These are phyloP conservation scores for Penicillium frequentans DNA, from an alignment of 2,329 filamentous ascomycete species.

Conservation along the genomic window DNA sequence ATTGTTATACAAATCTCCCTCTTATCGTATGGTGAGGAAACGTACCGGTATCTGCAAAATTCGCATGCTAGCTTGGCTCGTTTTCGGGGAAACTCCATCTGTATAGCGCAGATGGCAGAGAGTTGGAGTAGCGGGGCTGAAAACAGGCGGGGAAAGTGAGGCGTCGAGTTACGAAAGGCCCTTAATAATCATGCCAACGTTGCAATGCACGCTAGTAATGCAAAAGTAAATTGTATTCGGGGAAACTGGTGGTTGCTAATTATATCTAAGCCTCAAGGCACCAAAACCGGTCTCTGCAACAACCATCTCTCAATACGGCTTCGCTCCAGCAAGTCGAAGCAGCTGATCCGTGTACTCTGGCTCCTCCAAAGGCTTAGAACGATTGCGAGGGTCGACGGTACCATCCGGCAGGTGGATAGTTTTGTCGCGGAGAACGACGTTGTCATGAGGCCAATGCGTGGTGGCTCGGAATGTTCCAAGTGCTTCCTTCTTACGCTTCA, in stretches of 20 bases:
- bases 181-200: neutral
- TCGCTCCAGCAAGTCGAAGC: constrained; percentile 11
- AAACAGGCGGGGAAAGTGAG: neutral
- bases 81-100: constrained; percentile 16
- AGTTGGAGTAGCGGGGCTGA: neutral
- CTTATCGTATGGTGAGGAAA: neutral
- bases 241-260: neutral
- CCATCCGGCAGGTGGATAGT: constrained; percentile 11
- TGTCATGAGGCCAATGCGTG: constrained; percentile 20
- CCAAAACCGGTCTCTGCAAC: neutral
- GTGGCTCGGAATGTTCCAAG: constrained; percentile 17
- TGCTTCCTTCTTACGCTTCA: constrained; percentile 13
- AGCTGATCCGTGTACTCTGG: constrained; percentile 11
- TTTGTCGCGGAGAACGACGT: constrained; percentile 12
- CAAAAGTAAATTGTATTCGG: neutral
- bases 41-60: constrained; percentile 21
- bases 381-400: constrained; percentile 10
- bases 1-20: neutral
- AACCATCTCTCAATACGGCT: constrained; percentile 5
- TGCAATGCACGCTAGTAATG: neutral
- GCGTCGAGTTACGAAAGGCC: neutral
- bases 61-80: constrained; percentile 17
- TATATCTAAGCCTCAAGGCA: neutral
- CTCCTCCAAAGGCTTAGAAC: constrained; percentile 11
- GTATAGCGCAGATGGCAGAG: neutral